Conservation (phyloP, 139 green algal genomes). For the Auxenochlorella pyrenoidosa region DNA sequence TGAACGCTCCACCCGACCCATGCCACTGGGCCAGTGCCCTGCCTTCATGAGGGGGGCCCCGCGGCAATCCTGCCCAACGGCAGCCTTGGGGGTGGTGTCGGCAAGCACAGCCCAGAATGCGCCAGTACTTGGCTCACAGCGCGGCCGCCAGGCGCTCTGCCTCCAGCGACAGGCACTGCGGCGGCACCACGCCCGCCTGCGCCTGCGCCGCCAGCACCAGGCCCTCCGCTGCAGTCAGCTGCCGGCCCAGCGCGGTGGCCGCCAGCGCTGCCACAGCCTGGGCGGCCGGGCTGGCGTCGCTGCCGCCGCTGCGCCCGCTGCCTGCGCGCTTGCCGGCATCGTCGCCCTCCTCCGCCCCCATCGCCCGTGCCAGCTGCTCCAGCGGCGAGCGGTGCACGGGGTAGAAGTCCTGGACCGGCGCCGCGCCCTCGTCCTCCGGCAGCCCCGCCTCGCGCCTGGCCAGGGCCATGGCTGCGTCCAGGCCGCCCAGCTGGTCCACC, state of each 20-base stretch:
- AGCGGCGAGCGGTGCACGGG: neutral
- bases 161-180: conserved; percentile 3
- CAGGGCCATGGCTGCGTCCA: conserved; percentile 74
- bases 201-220: neutral
- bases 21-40: too few species aligned
- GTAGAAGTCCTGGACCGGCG: conserved; percentile 39
- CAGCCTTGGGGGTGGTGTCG: too few species aligned
- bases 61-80: too few species aligned
- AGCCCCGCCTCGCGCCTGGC: conserved; percentile 78
- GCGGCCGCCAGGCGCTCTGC: neutral
- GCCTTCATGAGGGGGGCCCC: too few species aligned
- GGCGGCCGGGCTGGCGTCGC: neutral
- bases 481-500: conserved; percentile 88
- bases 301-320: neutral
- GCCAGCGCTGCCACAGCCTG: neutral
- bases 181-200: neutral
- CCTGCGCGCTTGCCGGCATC: neutral
- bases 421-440: conserved; percentile 31
- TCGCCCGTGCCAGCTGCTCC: neutral
- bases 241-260: neutral
- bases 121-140: neutral
- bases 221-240: neutral
- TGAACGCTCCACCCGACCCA: too few species aligned
- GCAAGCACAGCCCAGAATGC: too few species aligned
- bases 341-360: neutral